Evolutionary conservation across 768 basidiomycete genomes (phyloP).

Genomic region (Pleurotus pulmonarius): DNA sequence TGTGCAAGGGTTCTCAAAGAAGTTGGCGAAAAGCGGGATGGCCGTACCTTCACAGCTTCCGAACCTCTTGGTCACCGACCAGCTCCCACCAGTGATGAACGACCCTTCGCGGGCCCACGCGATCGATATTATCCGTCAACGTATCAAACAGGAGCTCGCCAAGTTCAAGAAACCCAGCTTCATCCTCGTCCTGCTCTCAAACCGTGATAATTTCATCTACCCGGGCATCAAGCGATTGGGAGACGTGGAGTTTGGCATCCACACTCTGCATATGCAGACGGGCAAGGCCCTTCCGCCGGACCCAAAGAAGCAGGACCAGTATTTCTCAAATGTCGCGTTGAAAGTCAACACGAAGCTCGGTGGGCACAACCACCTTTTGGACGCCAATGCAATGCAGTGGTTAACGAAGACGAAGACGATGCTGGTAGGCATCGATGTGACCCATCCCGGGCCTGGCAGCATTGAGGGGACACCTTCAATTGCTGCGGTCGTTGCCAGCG

Average conservation of each 20-base stretch:
- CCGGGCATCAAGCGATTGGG: slow-evolving; percentile 78
- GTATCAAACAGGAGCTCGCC: slow-evolving; percentile 28
- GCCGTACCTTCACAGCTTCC: slow-evolving; percentile 33
- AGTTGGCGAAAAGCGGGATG: slow-evolving; percentile 62
- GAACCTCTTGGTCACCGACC: slow-evolving; percentile 28
- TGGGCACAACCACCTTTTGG: slow-evolving; percentile 67
- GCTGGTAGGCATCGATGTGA: slow-evolving; percentile 84
- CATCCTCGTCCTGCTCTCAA: slow-evolving; percentile 67
- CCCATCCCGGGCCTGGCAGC: slow-evolving; percentile 71
- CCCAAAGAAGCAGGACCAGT: slow-evolving; percentile 64
- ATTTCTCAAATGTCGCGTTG: slow-evolving; percentile 77
- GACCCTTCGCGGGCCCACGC: slow-evolving; percentile 36
- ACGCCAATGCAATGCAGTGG: slow-evolving; percentile 51
- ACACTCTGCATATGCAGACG: slow-evolving; percentile 71
- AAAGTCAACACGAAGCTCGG: slow-evolving; percentile 85
- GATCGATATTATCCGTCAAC: slow-evolving; percentile 35
- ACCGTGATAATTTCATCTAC: slow-evolving; percentile 71
- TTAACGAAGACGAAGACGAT: slow-evolving; percentile 66
- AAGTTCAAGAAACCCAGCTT: slow-evolving; percentile 47
- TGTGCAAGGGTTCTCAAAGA: slow-evolving; percentile 49
- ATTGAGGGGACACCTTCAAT: slow-evolving; percentile 74
- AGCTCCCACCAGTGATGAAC: slow-evolving; percentile 19
- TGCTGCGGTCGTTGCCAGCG: slow-evolving; percentile 77
- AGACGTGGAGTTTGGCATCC: slow-evolving; percentile 70
- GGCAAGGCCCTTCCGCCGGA: slow-evolving; percentile 51